These are phyloP conservation scores for Aspergillus baeticus DNA, from an alignment of 495 filamentous ascomycete genomes.

Conservation along the genomic window DNA sequence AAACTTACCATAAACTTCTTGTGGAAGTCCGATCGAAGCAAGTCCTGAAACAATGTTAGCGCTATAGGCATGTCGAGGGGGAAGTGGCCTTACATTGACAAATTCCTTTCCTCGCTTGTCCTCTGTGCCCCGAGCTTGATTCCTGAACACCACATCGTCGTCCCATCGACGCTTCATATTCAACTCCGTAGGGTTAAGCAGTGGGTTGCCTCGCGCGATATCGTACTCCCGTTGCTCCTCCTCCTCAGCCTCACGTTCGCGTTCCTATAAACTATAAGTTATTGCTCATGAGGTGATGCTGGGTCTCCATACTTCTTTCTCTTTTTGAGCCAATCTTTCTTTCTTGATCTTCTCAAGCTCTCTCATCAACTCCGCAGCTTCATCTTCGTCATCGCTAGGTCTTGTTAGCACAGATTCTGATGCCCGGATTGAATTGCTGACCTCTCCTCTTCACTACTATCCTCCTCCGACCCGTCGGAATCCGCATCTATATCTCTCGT, in stretches of 20 bases:
- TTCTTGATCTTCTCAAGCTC: slow-evolving; percentile 94
- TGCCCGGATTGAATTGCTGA: slow-evolving; percentile 17
- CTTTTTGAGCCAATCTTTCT: slow-evolving; percentile 81
- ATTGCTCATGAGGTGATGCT: background rate
- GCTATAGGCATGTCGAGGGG: background rate
- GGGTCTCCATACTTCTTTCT: slow-evolving; percentile 62
- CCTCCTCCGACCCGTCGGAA: slow-evolving; percentile 66
- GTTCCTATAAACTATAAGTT: slow-evolving; percentile 51
- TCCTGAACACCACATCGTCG: slow-evolving; percentile 99
- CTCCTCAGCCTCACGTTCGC: slow-evolving; percentile 71
- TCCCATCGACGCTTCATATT: slow-evolving; percentile 72
- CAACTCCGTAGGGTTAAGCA: slow-evolving; percentile 68
- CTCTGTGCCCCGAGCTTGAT: slow-evolving; percentile 93
- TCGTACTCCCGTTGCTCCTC: slow-evolving; percentile 80
- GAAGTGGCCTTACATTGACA: slow-evolving; percentile 69
- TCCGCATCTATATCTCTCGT: slow-evolving; percentile 90
- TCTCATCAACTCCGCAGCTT: slow-evolving; percentile 83
- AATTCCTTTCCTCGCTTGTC: slow-evolving; percentile 94
- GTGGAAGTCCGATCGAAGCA: slow-evolving; percentile 94
- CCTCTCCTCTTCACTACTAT: slow-evolving; percentile 73
- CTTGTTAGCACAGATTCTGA: slow-evolving; percentile 14
- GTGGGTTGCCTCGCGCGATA: slow-evolving; percentile 88
- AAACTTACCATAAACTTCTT: slow-evolving; percentile 88
- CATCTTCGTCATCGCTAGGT: slow-evolving; percentile 74
- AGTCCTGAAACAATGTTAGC: slow-evolving; percentile 56